Evolutionary conservation across 2,329 filamentous ascomycete genomes (phyloP).

Genomic region (Domatiomyces catenatus): DNA sequence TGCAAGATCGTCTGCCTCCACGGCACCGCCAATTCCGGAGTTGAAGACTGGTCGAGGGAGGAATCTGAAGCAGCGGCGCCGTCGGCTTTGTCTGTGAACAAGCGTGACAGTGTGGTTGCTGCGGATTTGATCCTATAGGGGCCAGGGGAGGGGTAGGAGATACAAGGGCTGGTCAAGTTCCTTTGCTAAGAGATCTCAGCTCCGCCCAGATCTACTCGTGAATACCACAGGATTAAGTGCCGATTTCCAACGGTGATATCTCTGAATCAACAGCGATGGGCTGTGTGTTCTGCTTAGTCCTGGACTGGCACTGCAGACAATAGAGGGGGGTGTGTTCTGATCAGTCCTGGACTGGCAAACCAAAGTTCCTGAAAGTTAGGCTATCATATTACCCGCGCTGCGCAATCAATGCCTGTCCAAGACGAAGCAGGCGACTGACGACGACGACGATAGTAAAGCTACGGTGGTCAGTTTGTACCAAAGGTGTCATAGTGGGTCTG

Average conservation of each 20-base stretch:
- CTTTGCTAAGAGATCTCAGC: neutral
- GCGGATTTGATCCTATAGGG: neutral
- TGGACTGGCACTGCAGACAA: neutral
- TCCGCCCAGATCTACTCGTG: neutral
- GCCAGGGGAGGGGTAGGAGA: slow-evolving; percentile 1
- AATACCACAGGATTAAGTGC: neutral
- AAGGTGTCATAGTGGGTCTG: too few species aligned
- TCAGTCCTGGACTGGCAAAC: neutral
- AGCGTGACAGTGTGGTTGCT: slow-evolving; percentile 15
- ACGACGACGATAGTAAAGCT: neutral
- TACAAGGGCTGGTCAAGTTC: neutral
- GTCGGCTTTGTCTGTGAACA: slow-evolving; percentile 14
- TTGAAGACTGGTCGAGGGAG: slow-evolving; percentile 1
- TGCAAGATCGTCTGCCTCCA: slow-evolving; percentile 14
- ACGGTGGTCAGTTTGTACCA: too few species aligned
- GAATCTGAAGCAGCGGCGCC: slow-evolving; percentile 15
- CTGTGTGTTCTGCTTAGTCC: neutral
- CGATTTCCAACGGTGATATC: neutral
- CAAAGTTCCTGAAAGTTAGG: neutral
- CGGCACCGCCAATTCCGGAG: slow-evolving; percentile 1
- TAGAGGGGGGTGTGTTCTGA: neutral
- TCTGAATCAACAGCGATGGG: neutral
- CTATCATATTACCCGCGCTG: neutral
- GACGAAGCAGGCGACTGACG: too few species aligned
- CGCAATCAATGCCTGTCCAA: neutral